These are phyloP conservation scores for Eucalyptus cloeziana DNA, from an alignment of 345 rosid genomes.

Conservation along the genomic window DNA sequence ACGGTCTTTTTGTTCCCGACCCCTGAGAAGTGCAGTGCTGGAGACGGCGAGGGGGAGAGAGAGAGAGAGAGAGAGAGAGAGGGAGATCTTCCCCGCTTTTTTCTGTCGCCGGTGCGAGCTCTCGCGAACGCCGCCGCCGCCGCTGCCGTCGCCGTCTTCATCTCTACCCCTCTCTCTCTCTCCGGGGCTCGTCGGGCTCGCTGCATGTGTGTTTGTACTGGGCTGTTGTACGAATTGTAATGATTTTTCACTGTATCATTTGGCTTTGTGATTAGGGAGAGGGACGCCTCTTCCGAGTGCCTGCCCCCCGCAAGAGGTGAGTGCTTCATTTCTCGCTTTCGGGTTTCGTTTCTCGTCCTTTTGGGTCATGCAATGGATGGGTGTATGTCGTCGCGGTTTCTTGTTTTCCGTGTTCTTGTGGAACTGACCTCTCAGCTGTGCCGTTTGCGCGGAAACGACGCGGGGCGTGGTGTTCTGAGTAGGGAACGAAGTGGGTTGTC, in stretches of 20 bases:
- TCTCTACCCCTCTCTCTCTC: neutral
- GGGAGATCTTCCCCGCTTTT: neutral
- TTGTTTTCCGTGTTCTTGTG: neutral
- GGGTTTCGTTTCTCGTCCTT: neutral
- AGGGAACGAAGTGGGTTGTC: neutral
- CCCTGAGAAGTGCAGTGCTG: neutral
- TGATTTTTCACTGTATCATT: neutral
- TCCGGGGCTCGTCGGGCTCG: neutral
- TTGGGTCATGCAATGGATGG: neutral
- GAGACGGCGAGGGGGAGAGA: neutral
- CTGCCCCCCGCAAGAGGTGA: neutral
- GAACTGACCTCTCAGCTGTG: neutral
- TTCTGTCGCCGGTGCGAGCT: neutral
- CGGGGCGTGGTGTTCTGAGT: neutral
- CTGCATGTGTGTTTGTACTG: neutral
- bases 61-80: neutral
- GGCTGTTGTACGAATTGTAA: neutral
- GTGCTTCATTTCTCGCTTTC: neutral
- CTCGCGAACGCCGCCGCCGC: neutral
- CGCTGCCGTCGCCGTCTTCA: neutral
- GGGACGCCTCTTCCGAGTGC: neutral
- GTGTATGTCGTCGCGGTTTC: neutral
- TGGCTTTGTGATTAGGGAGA: neutral
- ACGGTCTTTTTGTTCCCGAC: neutral
- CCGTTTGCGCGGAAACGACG: neutral